These are phyloP conservation scores for Penicillium fimorum DNA, from an alignment of 495 filamentous ascomycete species.

Conservation along the genomic window DNA sequence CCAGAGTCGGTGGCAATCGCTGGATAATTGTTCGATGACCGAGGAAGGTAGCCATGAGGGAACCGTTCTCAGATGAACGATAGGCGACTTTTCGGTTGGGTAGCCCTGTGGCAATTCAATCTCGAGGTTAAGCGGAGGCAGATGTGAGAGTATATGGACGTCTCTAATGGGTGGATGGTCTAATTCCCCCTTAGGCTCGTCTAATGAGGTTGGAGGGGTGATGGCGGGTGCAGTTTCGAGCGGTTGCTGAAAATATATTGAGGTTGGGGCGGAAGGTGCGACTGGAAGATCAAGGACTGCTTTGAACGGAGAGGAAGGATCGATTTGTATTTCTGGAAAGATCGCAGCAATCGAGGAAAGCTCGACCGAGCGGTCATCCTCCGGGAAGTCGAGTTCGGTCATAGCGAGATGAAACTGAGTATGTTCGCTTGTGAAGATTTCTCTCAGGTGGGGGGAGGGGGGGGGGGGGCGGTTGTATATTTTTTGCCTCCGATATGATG, in stretches of 20 bases:
- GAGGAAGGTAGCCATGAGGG: constrained; percentile 69
- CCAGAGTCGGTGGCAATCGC: constrained; percentile 68
- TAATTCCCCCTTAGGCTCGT: constrained; percentile 31
- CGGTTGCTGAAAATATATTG: constrained; percentile 64
- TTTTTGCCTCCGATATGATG: background rate
- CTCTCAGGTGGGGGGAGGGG: background rate
- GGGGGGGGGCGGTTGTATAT: background rate
- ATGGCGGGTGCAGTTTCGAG: constrained; percentile 40
- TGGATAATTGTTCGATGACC: constrained; percentile 56
- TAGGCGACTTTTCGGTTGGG: constrained; percentile 64
- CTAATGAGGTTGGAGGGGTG: constrained; percentile 49
- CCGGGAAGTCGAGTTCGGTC: constrained; percentile 34
- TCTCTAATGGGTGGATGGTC: constrained; percentile 37
- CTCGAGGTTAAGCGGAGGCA: constrained; percentile 70
- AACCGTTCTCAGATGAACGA: constrained; percentile 59
- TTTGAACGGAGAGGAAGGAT: constrained; percentile 54
- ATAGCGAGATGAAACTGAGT: constrained; percentile 17
- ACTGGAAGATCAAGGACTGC: constrained; percentile 73
- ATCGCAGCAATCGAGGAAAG: constrained; percentile 83
- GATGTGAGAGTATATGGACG: constrained; percentile 64
- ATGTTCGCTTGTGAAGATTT: constrained; percentile 1
- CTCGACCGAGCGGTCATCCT: constrained; percentile 74
- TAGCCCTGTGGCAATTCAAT: constrained; percentile 75
- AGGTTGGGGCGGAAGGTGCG: constrained; percentile 63
- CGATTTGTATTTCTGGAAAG: constrained; percentile 76